phyloP scores from a whole-genome alignment of 1,139 yeast genomes.

The Yamadazyma songkhlaensis region DNA sequence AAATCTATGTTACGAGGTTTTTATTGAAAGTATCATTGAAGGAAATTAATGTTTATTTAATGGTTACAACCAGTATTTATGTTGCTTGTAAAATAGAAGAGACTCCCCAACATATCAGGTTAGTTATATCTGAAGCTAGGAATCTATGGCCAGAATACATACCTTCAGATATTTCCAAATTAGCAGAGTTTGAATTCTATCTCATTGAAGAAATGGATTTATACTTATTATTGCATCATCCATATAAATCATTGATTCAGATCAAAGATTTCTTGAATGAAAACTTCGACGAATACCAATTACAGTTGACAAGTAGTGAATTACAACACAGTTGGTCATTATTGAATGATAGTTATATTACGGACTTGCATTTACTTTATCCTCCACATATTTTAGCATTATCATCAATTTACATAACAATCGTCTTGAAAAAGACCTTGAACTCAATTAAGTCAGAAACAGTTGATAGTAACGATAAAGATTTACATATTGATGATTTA shows the following conservation, averaged over 20 bases:
- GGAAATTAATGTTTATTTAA: constrained; percentile 77
- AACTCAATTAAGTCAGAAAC: constrained; percentile 13
- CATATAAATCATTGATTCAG: constrained; percentile 73
- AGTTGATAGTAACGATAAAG: constrained; percentile 3
- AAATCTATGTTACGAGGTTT: constrained; percentile 74
- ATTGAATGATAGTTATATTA: constrained; percentile 84
- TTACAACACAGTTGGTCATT: constrained; percentile 86
- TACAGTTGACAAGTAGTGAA: constrained; percentile 61
- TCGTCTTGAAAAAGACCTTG: constrained; percentile 48
- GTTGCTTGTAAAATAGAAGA: constrained; percentile 94
- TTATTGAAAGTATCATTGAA: constrained; percentile 68
- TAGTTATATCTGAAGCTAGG: constrained; percentile 80
- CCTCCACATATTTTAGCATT: constrained; percentile 93
- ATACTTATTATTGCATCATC: constrained; percentile 81
- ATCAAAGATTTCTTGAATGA: constrained; percentile 45
- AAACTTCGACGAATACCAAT: constrained; percentile 25
- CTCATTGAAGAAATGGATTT: constrained; percentile 86
- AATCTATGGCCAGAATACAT: constrained; percentile 93
- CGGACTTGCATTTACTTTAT: constrained; percentile 75
- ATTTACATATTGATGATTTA: constrained; percentile 40
- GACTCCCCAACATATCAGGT: constrained; percentile 88
- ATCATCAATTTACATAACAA: constrained; percentile 72
- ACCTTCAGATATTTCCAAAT: constrained; percentile 84
- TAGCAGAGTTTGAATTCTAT: constrained; percentile 97
- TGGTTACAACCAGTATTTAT: constrained; percentile 83